Conservation (phyloP, 2,329 filamentous ascomycete genomes). For the Metarhizium humberi region DNA sequence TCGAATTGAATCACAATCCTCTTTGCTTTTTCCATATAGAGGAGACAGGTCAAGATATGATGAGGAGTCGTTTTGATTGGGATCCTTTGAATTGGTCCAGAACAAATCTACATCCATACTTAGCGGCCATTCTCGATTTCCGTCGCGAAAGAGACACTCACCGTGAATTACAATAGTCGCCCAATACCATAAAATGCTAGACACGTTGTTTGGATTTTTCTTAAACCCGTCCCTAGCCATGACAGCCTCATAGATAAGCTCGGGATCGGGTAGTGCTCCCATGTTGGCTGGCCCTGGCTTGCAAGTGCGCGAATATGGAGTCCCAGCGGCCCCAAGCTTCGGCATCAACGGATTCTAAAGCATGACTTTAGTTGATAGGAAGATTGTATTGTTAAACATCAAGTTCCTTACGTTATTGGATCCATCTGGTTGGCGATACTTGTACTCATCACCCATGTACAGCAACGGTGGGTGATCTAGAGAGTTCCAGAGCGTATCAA, state of each 20-base stretch:
- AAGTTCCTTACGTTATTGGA: conserved; percentile 47
- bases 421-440: conserved; percentile 61
- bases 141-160: conserved; percentile 16
- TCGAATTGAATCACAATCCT: conserved; percentile 56
- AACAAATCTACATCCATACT: conserved; percentile 45
- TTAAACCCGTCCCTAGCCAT: conserved; percentile 43
- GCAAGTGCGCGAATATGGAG: conserved; percentile 56
- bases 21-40: conserved; percentile 60
- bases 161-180: conserved; percentile 66
- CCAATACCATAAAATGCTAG: conserved; percentile 64
- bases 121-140: neutral
- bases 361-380: neutral
- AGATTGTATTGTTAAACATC: neutral
- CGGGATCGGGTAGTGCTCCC: conserved; percentile 58
- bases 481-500: conserved; percentile 61
- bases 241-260: conserved; percentile 50
- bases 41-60: conserved; percentile 65
- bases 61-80: conserved; percentile 55
- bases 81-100: conserved; percentile 55
- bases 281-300: conserved; percentile 49
- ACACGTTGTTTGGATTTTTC: conserved; percentile 62
- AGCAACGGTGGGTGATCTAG: conserved; percentile 64
- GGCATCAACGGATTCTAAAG: conserved; percentile 54
- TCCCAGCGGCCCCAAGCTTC: conserved; percentile 56
- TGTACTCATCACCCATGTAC: conserved; percentile 51